These are phyloP conservation scores for Cryphonectria radicalis DNA, from an alignment of 2,329 filamentous ascomycete species.

Conservation along the genomic window DNA sequence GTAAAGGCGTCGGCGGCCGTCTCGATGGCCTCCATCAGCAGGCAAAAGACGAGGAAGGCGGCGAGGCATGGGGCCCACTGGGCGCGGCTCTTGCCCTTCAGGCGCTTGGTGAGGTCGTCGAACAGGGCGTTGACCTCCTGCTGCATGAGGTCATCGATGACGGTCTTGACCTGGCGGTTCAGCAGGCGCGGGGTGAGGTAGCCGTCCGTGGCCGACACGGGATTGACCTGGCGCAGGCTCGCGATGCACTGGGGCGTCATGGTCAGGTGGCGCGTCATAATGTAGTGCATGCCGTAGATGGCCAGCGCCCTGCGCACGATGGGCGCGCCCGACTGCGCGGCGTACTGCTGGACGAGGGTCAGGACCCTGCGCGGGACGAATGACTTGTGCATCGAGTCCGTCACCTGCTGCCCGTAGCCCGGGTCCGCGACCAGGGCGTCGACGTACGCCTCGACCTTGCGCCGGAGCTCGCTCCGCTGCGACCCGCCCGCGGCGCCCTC, in stretches of 20 bases:
- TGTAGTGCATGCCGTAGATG: constrained; percentile 61
- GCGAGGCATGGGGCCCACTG: constrained; percentile 63
- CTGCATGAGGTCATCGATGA: constrained; percentile 59
- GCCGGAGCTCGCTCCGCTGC: constrained; percentile 52
- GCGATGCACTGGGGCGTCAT: constrained; percentile 51
- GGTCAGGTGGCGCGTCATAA: constrained; percentile 59
- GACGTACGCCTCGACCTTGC: constrained; percentile 53
- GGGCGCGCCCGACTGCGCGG: constrained; percentile 49
- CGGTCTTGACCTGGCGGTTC: constrained; percentile 59
- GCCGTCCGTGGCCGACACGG: constrained; percentile 48
- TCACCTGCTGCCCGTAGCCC: constrained; percentile 54
- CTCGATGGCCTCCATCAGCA: constrained; percentile 64
- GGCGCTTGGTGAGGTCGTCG: constrained; percentile 54
- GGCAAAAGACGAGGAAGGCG: constrained; percentile 59
- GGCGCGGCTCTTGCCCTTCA: constrained; percentile 57
- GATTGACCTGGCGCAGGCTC: constrained; percentile 45
- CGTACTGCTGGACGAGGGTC: constrained; percentile 52
- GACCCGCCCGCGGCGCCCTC: constrained; percentile 36
- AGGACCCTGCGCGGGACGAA: constrained; percentile 52
- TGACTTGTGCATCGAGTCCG: constrained; percentile 50
- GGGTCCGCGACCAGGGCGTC: constrained; percentile 54
- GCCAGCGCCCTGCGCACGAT: constrained; percentile 59
- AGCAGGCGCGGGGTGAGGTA: constrained; percentile 59
- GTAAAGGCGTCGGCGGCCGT: constrained; percentile 57
- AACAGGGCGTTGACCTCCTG: constrained; percentile 57